These are phyloP conservation scores for Cercospora zeina DNA, from an alignment of 2,329 filamentous ascomycete species.

Conservation along the genomic window DNA sequence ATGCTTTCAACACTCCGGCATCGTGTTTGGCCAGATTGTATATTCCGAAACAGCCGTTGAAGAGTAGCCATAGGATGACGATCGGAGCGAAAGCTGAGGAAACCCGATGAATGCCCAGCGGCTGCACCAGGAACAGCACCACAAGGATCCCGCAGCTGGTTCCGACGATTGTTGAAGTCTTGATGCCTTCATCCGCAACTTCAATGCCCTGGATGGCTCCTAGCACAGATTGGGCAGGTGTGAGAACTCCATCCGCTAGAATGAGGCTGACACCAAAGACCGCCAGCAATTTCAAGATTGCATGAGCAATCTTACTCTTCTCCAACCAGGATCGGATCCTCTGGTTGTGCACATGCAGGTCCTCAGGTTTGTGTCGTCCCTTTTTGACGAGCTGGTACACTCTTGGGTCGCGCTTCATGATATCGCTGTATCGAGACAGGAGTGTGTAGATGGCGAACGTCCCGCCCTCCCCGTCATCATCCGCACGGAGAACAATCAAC, in stretches of 20 bases:
- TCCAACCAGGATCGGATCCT: conserved; percentile 60
- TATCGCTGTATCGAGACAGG: conserved; percentile 61
- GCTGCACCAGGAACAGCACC: conserved; percentile 32
- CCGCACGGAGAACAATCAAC: conserved; percentile 63
- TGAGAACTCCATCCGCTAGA: conserved; percentile 65
- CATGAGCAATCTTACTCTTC: conserved; percentile 53
- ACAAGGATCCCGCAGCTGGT: conserved; percentile 64
- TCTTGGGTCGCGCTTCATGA: conserved; percentile 60
- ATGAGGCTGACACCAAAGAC: conserved; percentile 67
- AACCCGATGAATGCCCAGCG: conserved; percentile 51
- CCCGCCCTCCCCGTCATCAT: conserved; percentile 69
- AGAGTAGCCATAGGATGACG: conserved; percentile 63
- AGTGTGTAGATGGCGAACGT: conserved; percentile 69
- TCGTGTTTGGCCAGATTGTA: conserved; percentile 56
- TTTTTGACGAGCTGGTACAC: conserved; percentile 57
- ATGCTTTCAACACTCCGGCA: conserved; percentile 53
- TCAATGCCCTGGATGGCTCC: conserved; percentile 62
- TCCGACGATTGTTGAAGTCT: conserved; percentile 60
- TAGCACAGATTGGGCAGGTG: conserved; percentile 68
- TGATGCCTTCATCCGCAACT: conserved; percentile 59
- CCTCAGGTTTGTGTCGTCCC: conserved; percentile 58
- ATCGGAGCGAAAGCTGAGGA: conserved; percentile 65
- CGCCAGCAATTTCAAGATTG: conserved; percentile 60
- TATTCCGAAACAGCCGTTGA: conserved; percentile 64
- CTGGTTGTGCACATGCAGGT: conserved; percentile 55